Conservation (phyloP, 768 basidiomycete genomes). For the Phlebiopsis gigantea region DNA sequence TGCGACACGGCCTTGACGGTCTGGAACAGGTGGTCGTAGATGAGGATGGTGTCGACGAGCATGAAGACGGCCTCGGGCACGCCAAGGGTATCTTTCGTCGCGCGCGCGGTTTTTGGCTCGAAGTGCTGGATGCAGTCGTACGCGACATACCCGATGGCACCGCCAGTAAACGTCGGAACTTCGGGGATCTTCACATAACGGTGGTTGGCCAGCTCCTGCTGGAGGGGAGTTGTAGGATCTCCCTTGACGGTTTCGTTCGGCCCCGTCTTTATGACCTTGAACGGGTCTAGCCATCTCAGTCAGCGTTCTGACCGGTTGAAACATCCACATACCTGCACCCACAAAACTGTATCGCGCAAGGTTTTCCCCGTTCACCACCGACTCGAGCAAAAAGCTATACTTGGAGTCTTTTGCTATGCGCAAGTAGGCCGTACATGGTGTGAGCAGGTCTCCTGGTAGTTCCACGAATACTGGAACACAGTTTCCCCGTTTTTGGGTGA, state of each 20-base stretch:
- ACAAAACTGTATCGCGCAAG: conserved; percentile 94
- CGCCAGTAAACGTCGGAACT: conserved; percentile 92
- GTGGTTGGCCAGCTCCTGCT: conserved; percentile 82
- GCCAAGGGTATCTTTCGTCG: conserved; percentile 69
- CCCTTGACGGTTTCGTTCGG: conserved; percentile 77
- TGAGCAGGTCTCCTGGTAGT: conserved; percentile 92
- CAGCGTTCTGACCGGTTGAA: neutral
- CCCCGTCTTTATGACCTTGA: conserved; percentile 88
- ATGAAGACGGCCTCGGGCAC: conserved; percentile 97
- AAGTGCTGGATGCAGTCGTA: conserved; percentile 97
- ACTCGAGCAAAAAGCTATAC: conserved; percentile 94
- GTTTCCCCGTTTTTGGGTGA: conserved; percentile 82
- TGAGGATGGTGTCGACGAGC: conserved; percentile 91
- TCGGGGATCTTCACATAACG: conserved; percentile 89
- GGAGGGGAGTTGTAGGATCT: conserved; percentile 80
- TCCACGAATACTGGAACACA: conserved; percentile 91
- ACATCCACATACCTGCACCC: conserved; percentile 66
- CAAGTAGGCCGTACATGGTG: conserved; percentile 95
- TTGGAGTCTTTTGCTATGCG: conserved; percentile 88
- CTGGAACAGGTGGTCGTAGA: conserved; percentile 97
- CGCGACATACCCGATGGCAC: conserved; percentile 94
- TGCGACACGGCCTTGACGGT: conserved; percentile 94
- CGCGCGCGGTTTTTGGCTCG: conserved; percentile 84
- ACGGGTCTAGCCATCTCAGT: conserved; percentile 60
- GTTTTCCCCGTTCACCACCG: conserved; percentile 85